These are phyloP conservation scores for Echinosophora koreensis DNA, from an alignment of 306 rosid genomes.

Conservation along the genomic window DNA sequence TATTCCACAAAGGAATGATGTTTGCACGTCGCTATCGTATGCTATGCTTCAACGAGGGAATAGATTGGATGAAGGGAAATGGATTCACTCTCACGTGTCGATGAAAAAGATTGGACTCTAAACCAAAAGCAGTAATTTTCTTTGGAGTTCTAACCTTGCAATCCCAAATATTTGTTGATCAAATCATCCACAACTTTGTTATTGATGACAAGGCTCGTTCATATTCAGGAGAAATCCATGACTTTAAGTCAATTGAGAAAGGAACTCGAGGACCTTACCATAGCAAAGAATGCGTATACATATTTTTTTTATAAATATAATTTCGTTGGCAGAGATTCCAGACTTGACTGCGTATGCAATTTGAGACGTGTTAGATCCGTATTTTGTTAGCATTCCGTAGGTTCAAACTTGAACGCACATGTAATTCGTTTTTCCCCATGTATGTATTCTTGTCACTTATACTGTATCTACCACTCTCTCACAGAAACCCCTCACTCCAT, in stretches of 20 bases:
- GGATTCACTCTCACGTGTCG: conserved; percentile 19
- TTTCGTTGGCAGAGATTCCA: background rate
- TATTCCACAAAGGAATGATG: conserved; percentile 15
- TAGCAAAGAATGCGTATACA: too few relatives aligned
- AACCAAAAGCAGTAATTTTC: conserved; percentile 51
- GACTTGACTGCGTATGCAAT: background rate
- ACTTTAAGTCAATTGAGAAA: too few relatives aligned
- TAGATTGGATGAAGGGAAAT: conserved; percentile 35
- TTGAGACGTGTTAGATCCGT: background rate
- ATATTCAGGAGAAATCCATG: too few relatives aligned
- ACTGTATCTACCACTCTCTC: too few relatives aligned
- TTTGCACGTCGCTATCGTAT: background rate
- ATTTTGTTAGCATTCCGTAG: background rate
- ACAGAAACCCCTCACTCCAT: too few relatives aligned
- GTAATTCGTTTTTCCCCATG: background rate
- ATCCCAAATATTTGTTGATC: too few relatives aligned
- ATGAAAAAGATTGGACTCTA: conserved; percentile 46
- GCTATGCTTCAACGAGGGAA: conserved; percentile 27
- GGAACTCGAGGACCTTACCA: too few relatives aligned
- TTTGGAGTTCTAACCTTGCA: too few relatives aligned
- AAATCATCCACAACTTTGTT: too few relatives aligned
- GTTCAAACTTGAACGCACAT: background rate
- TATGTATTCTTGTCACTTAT: background rate
- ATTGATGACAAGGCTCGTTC: too few relatives aligned
- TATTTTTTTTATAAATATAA: too few relatives aligned